Base-by-base conservation (phyloP, 192 early-diverging fungal genomes). In the Phycomyces nitens region DNA sequence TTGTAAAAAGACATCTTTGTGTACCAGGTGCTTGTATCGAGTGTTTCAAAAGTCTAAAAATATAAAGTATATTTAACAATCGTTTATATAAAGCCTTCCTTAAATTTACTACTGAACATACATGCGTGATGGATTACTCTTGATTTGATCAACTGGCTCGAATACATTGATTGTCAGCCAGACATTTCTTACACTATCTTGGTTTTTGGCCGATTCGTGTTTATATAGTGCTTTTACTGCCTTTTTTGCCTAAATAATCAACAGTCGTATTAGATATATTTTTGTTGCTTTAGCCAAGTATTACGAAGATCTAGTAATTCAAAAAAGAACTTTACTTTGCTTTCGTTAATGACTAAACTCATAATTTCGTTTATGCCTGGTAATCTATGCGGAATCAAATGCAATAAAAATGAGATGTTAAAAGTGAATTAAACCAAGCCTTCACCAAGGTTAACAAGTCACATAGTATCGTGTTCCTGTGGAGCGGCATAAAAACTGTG, bases 1-100 rank as follows among this genome's bases (percentile, higher is more conserved):
- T 96, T 38, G 88, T 89, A 64, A 98, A 86, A 58, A 98, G 72
- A 73, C 95, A 97, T 16, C 97, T 84, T 54, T 89, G 84, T 22
- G 84, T 83, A 58, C 79, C 76, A n/a, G 83, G 69, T 40, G 69
- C 71, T 53, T 84, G 80, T 43, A 94, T 61, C 14, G 89, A 80
- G 62, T 89, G 77, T 62, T 82, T 80, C 34, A 96, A 79, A 22
- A 57, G 50, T 41, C 67, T 69, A 23, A 4, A 0, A 6, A n/a
- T 24, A 20, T 18, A 47, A 42, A 60, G 47, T 18, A 60, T 47
- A 60, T 47, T n/a, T 23, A 59, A 59, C 4, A 24, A 56, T n/a
- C 14, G 29, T 58, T 27, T 39, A 38, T n/a, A n/a, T n/a, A n/a
- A n/a, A n/a, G 20, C 39, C 44, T 41, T 26, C 5, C 1, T 0